Conservation (phyloP, 148 eudicot species). For the Fagopyrum tataricum region DNA sequence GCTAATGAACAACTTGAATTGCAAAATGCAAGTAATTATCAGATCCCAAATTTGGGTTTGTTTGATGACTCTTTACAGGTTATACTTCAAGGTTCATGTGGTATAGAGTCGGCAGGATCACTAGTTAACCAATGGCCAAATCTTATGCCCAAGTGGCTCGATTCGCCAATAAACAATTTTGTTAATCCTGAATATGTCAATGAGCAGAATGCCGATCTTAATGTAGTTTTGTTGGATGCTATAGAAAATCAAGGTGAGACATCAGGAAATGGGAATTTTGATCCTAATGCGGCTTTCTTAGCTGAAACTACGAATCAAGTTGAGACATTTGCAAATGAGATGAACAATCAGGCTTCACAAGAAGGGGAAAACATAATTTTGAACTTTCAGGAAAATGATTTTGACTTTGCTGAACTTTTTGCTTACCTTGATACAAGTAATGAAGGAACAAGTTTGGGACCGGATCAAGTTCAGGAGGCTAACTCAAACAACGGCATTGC, state of each 20-base stretch:
- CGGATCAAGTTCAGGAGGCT: not conserved
- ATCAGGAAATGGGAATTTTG: not conserved
- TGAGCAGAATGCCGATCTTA: not conserved
- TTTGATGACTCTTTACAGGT: not conserved
- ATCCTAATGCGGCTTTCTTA: not conserved
- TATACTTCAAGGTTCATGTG: not conserved
- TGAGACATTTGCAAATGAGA: not conserved
- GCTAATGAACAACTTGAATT: no score
- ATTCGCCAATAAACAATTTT: no score
- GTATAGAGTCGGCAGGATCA: not conserved
- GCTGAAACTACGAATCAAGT: not conserved
- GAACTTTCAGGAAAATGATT: not conserved
- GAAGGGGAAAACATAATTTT: not conserved
- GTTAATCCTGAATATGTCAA: not conserved
- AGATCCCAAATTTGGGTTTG: not conserved
- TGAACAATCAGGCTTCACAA: not conserved
- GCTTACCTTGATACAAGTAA: not conserved
- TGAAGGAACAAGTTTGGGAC: not conserved
- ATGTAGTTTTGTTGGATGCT: not conserved
- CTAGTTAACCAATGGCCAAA: not conserved
- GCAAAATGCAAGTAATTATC: not conserved
- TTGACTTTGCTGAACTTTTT: slow-evolving; percentile 2
- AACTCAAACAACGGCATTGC: not conserved
- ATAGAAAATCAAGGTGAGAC: not conserved
- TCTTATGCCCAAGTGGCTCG: no score